phyloP scores from a whole-genome alignment of 352 stramenopile species.

The Peronospora belbahrii region DNA sequence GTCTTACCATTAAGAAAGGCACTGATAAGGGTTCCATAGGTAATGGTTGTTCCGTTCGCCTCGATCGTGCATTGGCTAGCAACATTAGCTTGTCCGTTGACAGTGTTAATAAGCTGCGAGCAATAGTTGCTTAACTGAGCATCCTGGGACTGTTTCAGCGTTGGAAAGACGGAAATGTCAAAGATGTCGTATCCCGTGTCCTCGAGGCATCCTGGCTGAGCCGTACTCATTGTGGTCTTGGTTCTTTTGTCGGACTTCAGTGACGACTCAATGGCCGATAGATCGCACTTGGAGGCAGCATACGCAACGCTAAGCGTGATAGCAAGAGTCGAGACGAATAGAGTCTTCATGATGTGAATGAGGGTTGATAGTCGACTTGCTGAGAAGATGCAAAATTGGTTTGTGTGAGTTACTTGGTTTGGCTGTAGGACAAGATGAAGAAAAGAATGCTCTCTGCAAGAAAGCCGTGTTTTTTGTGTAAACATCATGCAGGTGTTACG shows the following conservation, averaged over 20 bases:
- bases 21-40: conserved; percentile 41
- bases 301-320: conserved; percentile 5
- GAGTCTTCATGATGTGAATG: conserved; percentile 23
- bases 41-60: conserved; percentile 28
- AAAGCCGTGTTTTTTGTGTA: too few species aligned
- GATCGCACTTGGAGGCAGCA: conserved; percentile 25
- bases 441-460: too few species aligned
- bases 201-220: conserved; percentile 15
- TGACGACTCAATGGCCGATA: conserved; percentile 30
- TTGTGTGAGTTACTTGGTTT: not conserved
- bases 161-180: conserved; percentile 33
- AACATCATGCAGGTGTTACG: too few species aligned
- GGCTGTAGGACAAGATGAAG: too few species aligned
- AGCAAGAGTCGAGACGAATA: conserved; percentile 7
- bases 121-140: conserved; percentile 32
- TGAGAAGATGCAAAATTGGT: conserved; percentile 2
- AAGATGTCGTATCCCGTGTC: conserved; percentile 47
- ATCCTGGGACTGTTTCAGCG: conserved; percentile 12
- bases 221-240: not conserved
- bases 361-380: not conserved
- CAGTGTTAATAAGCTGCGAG: conserved; percentile 43
- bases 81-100: conserved; percentile 43
- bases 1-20: conserved; percentile 45
- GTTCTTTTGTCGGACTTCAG: conserved; percentile 23
- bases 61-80: conserved; percentile 40